These are phyloP conservation scores for Xerocomus potaroensis DNA, from an alignment of 768 basidiomycete species.

Conservation along the genomic window DNA sequence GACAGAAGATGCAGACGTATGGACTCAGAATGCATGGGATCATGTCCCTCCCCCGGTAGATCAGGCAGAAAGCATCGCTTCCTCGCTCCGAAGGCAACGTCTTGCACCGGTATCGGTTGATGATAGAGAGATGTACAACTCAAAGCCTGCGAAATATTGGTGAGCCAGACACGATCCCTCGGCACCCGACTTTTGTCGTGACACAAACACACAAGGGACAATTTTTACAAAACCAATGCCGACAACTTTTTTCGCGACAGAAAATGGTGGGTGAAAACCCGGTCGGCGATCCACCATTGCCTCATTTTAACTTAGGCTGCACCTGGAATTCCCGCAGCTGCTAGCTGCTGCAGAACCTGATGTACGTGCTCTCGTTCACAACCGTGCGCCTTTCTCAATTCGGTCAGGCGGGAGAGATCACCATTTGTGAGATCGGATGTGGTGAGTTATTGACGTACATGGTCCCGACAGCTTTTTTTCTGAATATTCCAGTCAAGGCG, in stretches of 20 bases:
- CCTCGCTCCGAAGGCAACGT: conserved; percentile 68
- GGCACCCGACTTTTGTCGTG: conserved; percentile 25
- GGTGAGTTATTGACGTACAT: conserved; percentile 42
- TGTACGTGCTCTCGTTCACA: conserved; percentile 35
- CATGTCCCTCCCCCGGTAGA: conserved; percentile 82
- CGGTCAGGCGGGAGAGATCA: conserved; percentile 69
- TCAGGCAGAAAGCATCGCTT: conserved; percentile 67
- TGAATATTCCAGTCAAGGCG: conserved; percentile 48
- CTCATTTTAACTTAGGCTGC: conserved; percentile 50
- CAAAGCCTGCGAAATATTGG: conserved; percentile 73
- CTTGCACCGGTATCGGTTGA: conserved; percentile 65
- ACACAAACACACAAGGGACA: conserved; percentile 62
- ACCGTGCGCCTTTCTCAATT: not conserved
- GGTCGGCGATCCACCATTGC: not conserved
- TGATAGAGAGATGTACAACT: conserved; percentile 69
- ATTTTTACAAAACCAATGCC: conserved; percentile 84
- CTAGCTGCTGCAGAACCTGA: conserved; percentile 61
- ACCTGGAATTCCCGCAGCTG: conserved; percentile 93
- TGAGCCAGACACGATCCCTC: conserved; percentile 29
- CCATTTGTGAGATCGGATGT: conserved; percentile 88
- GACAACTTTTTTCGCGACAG: conserved; percentile 93
- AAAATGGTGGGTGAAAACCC: conserved; percentile 56
- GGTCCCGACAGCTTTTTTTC: not conserved
- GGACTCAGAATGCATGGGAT: conserved; percentile 90
- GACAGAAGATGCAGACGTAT: conserved; percentile 66